Percentiles rank a stretch among this genome's conserved stretches.
phyloP scores from a whole-genome alignment of 306 rosid species.

The Alnus rubra region DNA sequence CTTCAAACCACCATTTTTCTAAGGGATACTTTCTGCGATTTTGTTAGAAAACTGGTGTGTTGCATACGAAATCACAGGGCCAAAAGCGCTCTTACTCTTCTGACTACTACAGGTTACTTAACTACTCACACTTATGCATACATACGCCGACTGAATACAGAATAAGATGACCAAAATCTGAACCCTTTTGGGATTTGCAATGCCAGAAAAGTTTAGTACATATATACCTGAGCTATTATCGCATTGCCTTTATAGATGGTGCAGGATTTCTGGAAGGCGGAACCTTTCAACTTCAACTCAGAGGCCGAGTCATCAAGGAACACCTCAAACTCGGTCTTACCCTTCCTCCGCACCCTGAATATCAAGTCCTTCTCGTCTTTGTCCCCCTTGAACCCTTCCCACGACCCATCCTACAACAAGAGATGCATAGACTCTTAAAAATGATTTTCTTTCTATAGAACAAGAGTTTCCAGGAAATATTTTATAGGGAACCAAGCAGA shows the following conservation, averaged over 20 bases:
- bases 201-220: not conserved
- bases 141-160: not conserved
- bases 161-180: not conserved
- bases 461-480: not conserved
- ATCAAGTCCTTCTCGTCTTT: slow-evolving; percentile 37
- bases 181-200: not conserved
- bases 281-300: slow-evolving; percentile 63
- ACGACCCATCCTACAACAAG: slow-evolving; percentile 53
- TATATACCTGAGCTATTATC: slow-evolving; percentile 79
- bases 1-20: too few species aligned
- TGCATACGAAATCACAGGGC: too few species aligned
- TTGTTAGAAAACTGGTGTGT: too few species aligned
- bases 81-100: too few species aligned
- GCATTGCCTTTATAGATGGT: slow-evolving; percentile 49
- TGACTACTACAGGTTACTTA: too few species aligned
- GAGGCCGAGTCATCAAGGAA: slow-evolving; percentile 37
- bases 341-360: slow-evolving; percentile 55
- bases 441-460: not conserved
- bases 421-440: slow-evolving; percentile 4
- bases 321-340: slow-evolving; percentile 62
- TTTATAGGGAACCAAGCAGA: not conserved
- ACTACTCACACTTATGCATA: too few species aligned
- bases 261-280: slow-evolving; percentile 69
- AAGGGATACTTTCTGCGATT: too few species aligned
- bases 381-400: slow-evolving; percentile 74